phyloP scores from a whole-genome alignment of 2,329 filamentous ascomycete genomes.

The Xylariaceae sp. region DNA sequence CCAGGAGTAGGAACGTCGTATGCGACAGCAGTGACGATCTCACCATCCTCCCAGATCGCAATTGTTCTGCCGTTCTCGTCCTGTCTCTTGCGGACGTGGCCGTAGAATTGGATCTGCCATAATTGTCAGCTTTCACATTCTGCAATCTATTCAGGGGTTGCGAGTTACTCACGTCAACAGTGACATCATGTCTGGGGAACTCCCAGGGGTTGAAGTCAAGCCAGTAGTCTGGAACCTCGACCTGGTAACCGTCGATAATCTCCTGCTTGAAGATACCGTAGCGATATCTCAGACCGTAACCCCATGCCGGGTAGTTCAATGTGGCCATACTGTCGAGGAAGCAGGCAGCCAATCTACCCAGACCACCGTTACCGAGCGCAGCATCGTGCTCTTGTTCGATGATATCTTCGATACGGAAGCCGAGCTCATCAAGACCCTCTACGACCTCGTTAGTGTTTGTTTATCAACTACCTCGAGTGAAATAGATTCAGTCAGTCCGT shows the following conservation, averaged over 20 bases:
- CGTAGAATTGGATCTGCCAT: slow-evolving; percentile 81
- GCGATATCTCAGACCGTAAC: slow-evolving; percentile 89
- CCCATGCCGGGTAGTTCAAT: slow-evolving; percentile 94
- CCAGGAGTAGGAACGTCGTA: slow-evolving; percentile 92
- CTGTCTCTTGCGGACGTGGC: slow-evolving; percentile 67
- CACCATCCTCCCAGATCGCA: slow-evolving; percentile 83
- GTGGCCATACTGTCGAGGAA: slow-evolving; percentile 95
- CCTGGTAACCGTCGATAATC: slow-evolving; percentile 95
- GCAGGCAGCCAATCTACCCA: slow-evolving; percentile 90
- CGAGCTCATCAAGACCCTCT: slow-evolving; percentile 84
- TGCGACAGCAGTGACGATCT: slow-evolving; percentile 85
- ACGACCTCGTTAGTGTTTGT: slow-evolving; percentile 13
- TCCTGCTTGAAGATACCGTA: slow-evolving; percentile 99
- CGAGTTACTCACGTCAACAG: slow-evolving; percentile 64
- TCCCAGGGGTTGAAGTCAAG: slow-evolving; percentile 99
- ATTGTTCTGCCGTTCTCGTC: slow-evolving; percentile 72
- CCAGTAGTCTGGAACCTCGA: slow-evolving; percentile 98
- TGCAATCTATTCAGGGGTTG: neutral
- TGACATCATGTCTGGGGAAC: slow-evolving; percentile 91
- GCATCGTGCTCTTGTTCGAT: slow-evolving; percentile 94
- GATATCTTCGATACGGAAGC: slow-evolving; percentile 95
- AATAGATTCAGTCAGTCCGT: slow-evolving; percentile 38
- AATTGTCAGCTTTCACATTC: neutral
- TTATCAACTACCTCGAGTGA: neutral
- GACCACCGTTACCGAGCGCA: slow-evolving; percentile 89